A percentile compares a stretch with the other conserved stretches of the same genome.
phyloP scores from a whole-genome alignment of 176 grass and related monocot species.

The Aegilops bicornis region DNA sequence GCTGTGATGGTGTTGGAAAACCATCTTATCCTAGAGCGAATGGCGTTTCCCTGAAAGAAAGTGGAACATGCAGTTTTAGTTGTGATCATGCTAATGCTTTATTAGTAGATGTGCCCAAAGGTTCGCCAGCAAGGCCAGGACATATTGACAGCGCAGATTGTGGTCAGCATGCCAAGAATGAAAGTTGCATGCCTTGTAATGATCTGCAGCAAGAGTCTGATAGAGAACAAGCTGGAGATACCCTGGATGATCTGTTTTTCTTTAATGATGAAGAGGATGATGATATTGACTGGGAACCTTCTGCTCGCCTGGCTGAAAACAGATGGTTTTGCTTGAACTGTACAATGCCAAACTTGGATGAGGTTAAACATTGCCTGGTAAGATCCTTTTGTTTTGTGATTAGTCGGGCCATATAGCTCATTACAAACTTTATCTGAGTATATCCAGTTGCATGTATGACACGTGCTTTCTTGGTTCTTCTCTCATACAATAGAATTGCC shows the following conservation, averaged over 20 bases:
- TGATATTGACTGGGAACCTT: slow-evolving; percentile 84
- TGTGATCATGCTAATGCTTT: slow-evolving; percentile 22
- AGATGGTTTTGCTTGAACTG: slow-evolving; percentile 89
- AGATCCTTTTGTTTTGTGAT: slow-evolving; percentile 8
- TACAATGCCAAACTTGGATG: slow-evolving; percentile 63
- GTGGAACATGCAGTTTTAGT: slow-evolving; percentile 16
- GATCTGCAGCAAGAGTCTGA: slow-evolving; percentile 39
- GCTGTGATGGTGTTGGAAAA: slow-evolving; percentile 29
- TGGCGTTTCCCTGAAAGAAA: slow-evolving; percentile 34
- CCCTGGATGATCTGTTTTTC: slow-evolving; percentile 70
- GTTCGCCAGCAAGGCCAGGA: slow-evolving; percentile 25
- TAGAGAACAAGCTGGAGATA: slow-evolving; percentile 41
- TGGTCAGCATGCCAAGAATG: slow-evolving; percentile 37
- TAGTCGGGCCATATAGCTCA: not conserved
- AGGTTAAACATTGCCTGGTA: slow-evolving; percentile 55
- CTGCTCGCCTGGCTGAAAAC: slow-evolving; percentile 42
- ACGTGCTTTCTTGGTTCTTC: slow-evolving; percentile 30
- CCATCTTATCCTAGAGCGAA: slow-evolving; percentile 26
- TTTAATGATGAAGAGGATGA: slow-evolving; percentile 81
- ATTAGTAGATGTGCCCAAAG: slow-evolving; percentile 26
- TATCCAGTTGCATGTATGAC: slow-evolving; percentile 25
- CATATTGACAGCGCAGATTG: slow-evolving; percentile 34
- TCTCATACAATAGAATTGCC: slow-evolving; percentile 53
- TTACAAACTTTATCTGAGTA: slow-evolving; percentile 5
- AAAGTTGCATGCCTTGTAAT: slow-evolving; percentile 32